Evolutionary conservation across 179 eudicot species (phyloP).

Genomic region (Beta corolliflora): DNA sequence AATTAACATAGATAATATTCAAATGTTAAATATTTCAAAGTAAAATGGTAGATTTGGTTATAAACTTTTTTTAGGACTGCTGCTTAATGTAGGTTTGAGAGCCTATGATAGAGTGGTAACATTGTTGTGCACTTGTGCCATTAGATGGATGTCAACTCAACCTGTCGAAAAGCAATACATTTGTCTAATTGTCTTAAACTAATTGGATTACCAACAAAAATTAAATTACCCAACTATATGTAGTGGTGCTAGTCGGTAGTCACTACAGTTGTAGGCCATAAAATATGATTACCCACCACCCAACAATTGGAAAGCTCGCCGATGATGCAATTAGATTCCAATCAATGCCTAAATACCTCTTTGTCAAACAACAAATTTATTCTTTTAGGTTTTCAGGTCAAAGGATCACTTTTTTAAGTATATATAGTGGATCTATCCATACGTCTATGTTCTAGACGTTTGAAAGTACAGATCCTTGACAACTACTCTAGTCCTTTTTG

Average conservation of each 20-base stretch:
- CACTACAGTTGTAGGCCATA: not conserved
- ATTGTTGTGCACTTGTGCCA: not conserved
- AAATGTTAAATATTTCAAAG: too few species aligned
- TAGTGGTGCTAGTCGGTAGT: not conserved
- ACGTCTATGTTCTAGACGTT: not conserved
- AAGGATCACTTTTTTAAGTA: not conserved
- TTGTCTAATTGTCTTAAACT: not conserved
- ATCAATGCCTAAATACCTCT: not conserved
- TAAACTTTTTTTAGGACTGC: too few species aligned
- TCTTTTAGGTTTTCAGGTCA: not conserved
- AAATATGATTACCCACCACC: conserved; percentile 6
- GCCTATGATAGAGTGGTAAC: not conserved
- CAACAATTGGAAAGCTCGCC: not conserved
- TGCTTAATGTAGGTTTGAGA: too few species aligned
- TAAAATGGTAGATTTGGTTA: too few species aligned
- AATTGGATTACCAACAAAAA: conserved; percentile 1
- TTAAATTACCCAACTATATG: too few species aligned
- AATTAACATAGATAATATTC: too few species aligned
- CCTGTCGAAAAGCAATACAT: not conserved
- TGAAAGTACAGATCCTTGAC: not conserved
- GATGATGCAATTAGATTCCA: not conserved
- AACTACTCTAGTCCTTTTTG: not conserved
- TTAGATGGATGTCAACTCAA: not conserved
- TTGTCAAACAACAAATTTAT: not conserved
- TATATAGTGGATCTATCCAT: not conserved